Base-by-base conservation (phyloP, 768 basidiomycete species). In the Boletus rufocinnamomeus region DNA sequence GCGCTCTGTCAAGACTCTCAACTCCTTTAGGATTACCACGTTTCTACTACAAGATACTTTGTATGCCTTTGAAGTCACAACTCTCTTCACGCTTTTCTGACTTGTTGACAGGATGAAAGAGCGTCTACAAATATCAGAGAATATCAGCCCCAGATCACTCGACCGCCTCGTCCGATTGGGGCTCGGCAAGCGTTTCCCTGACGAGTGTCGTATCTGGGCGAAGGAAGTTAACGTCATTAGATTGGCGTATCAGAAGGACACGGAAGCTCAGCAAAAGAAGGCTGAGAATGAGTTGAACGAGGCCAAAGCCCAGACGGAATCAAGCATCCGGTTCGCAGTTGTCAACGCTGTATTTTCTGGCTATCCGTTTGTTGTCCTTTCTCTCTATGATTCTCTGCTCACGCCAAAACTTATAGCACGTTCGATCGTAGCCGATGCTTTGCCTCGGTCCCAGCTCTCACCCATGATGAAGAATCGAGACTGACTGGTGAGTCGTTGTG, bases 141-240 rank as follows among this genome's bases (percentile, higher is more conserved):
- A 54, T 4, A 51, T 76, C 7, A 5, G 52, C 19, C 66, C 65
- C 28, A 71, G 58, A 19, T 67, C 65, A 7, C 56, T 80, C 19
- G 54, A 63, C 2, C 61, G 70, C 21, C 66, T 79, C 8, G 32
- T 73, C 17, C 62, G 65, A 14, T 38, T 68, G 23, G 78, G 75
- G 0, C 69, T 78, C 10, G 27, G 30, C n/a, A 65, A 63, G 23
- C 72, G 75, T 49, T 76, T 65, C 34, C 66, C 69, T 14, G 51
- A 54, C 0, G 63, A 63, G 10, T 67, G 69, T 38, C 32, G 45
- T 6, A 60, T 66, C 3, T 77, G 73, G 73, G 27, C 41, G 27
- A 60, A 57, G 40, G 54, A 63, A n/a, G 45, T 72, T 3, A 49
- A 27, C 3, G 17, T 54, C 16, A 59, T 71, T 13, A 56, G 19